Evolutionary conservation across 2,329 filamentous ascomycete genomes (phyloP).

Genomic region (Claviceps spartinae): DNA sequence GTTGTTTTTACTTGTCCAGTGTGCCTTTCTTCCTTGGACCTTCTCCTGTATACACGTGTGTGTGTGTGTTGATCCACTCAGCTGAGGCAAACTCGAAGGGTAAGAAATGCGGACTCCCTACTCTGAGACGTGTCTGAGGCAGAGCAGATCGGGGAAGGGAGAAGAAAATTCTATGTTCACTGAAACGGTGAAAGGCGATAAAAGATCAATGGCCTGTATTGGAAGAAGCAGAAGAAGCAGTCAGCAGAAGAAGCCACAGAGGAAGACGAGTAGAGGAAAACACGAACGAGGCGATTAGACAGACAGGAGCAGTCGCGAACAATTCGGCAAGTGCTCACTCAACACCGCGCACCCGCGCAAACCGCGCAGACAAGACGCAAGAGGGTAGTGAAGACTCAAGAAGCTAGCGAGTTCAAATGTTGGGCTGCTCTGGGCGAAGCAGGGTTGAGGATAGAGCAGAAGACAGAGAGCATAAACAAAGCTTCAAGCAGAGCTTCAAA

Average conservation of each 20-base stretch:
- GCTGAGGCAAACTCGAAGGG: not conserved
- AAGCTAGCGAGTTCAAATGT: too few relatives aligned
- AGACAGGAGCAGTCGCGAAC: constrained; percentile 1
- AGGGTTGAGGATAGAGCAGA: too few relatives aligned
- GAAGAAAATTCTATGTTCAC: not conserved
- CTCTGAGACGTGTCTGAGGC: constrained; percentile 6
- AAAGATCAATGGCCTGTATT: not conserved
- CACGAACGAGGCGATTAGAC: not conserved
- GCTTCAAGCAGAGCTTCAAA: too few relatives aligned
- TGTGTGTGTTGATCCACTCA: not conserved
- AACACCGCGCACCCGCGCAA: not conserved
- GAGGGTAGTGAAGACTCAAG: too few relatives aligned
- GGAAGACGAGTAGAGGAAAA: not conserved
- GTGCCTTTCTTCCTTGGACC: not conserved
- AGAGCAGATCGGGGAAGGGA: constrained; percentile 1
- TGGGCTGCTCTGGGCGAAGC: too few relatives aligned
- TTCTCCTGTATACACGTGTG: not conserved
- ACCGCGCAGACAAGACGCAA: not conserved
- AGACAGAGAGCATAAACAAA: too few relatives aligned
- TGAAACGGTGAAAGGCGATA: not conserved
- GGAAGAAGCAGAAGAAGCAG: not conserved
- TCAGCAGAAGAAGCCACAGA: not conserved
- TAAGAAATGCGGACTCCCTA: constrained; percentile 4
- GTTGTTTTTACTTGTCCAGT: not conserved
- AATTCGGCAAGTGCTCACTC: not conserved